A percentile compares a stretch with the other conserved stretches of the same genome.
These are phyloP conservation scores for Zoysia pacifica DNA, from an alignment of 176 grass and related monocot genomes.

Conservation along the genomic window DNA sequence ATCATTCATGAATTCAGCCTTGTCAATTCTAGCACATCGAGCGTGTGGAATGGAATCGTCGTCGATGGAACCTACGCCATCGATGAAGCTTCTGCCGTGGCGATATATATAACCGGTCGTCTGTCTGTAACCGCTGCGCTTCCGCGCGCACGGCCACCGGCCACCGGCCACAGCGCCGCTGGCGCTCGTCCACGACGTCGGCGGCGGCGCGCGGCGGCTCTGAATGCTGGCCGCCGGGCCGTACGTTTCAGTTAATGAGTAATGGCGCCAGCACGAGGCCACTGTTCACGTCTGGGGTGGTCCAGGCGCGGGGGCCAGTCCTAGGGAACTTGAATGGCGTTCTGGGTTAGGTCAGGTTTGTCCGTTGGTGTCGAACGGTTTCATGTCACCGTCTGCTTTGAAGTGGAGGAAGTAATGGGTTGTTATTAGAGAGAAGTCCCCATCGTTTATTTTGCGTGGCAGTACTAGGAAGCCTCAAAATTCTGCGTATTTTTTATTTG, in stretches of 20 bases:
- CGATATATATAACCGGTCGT: too few relatives aligned
- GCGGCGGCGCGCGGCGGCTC: background rate
- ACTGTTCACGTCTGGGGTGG: background rate
- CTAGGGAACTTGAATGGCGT: slow-evolving; percentile 8
- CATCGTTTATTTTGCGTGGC: too few relatives aligned
- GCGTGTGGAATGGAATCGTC: background rate
- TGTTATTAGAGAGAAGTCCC: too few relatives aligned
- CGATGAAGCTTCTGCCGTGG: too few relatives aligned
- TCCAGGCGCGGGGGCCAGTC: background rate
- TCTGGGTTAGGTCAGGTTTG: too few relatives aligned
- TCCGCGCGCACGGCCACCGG: too few relatives aligned
- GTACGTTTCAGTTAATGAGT: background rate
- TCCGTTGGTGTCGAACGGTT: slow-evolving; percentile 6
- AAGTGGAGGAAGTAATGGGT: background rate
- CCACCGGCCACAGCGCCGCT: too few relatives aligned
- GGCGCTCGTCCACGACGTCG: background rate
- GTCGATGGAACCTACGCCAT: background rate
- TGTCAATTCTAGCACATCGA: too few relatives aligned
- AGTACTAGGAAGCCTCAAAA: too few relatives aligned
- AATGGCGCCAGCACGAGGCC: background rate
- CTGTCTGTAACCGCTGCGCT: background rate
- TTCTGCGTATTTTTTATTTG: too few relatives aligned
- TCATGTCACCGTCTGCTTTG: background rate
- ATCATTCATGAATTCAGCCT: background rate
- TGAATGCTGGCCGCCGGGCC: slow-evolving; percentile 10